These are phyloP conservation scores for Ogataea glucozyma DNA, from an alignment of 805 yeast species.

Conservation along the genomic window DNA sequence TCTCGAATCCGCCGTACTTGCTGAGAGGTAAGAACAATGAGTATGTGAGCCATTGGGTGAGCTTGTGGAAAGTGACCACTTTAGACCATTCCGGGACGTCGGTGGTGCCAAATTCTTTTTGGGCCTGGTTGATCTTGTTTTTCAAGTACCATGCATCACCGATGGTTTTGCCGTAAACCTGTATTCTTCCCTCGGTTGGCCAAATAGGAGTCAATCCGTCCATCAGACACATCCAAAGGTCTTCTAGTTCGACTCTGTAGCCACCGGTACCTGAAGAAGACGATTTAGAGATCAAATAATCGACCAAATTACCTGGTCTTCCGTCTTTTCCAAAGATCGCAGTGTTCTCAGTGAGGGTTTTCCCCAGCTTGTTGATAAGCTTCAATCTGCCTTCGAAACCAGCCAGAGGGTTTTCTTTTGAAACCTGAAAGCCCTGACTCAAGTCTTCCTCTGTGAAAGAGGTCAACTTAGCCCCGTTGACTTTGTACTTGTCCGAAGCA, in stretches of 20 bases:
- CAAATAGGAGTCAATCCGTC: constrained; percentile 57
- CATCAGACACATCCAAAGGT: constrained; percentile 57
- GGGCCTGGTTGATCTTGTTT: constrained; percentile 29
- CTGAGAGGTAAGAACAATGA: constrained; percentile 56
- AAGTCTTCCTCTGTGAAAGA: constrained; percentile 39
- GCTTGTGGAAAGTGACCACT: constrained; percentile 62
- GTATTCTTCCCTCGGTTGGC: constrained; percentile 58
- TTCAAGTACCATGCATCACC: constrained; percentile 65
- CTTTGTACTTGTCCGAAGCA: constrained; percentile 39
- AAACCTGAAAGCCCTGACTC: constrained; percentile 48
- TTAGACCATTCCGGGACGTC: constrained; percentile 38
- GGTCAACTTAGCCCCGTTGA: constrained; percentile 44
- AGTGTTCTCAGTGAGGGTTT: constrained; percentile 41
- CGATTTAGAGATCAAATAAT: constrained; percentile 40
- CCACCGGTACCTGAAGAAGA: constrained; percentile 18
- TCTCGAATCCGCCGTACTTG: constrained; percentile 44
- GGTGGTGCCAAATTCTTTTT: constrained; percentile 19
- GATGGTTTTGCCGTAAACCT: constrained; percentile 49
- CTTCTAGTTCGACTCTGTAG: constrained; percentile 43
- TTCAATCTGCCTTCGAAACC: constrained; percentile 57
- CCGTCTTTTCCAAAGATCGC: constrained; percentile 41
- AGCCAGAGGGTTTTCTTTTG: constrained; percentile 46
- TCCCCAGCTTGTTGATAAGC: constrained; percentile 49
- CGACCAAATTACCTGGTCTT: constrained; percentile 52
- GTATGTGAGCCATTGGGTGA: constrained; percentile 68